phyloP scores from a whole-genome alignment of 306 rosid genomes.

The Inga leiocalycina region DNA sequence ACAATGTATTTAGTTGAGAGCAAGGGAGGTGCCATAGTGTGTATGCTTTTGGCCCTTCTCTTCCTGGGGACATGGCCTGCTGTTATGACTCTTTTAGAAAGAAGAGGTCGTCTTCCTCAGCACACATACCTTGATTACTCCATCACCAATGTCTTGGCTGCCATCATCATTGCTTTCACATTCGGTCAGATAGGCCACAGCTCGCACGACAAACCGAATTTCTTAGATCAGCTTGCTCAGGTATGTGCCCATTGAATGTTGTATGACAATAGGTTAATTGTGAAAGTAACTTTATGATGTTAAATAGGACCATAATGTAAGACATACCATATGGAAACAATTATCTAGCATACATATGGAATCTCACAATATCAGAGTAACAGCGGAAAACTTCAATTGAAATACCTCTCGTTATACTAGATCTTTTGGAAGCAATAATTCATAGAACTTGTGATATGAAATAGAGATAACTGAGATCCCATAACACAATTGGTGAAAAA shows the following conservation, averaged over 20 bases:
- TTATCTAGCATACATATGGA: no score
- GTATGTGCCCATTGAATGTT: constrained; percentile 32
- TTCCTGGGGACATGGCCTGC: constrained; percentile 97
- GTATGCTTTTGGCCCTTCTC: constrained; percentile 74
- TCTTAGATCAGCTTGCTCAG: constrained; percentile 74
- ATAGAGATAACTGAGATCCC: no score
- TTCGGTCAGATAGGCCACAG: constrained; percentile 71
- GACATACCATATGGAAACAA: no score
- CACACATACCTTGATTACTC: constrained; percentile 93
- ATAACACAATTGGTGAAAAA: no score
- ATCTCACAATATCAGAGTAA: no score
- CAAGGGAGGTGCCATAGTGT: constrained; percentile 82
- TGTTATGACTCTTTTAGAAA: constrained; percentile 67
- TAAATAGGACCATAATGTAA: not conserved
- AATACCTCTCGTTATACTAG: no score
- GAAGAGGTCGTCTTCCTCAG: constrained; percentile 95
- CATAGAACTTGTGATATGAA: no score
- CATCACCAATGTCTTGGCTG: constrained; percentile 78
- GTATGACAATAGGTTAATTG: not conserved
- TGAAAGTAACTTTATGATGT: not conserved
- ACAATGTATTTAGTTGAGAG: constrained; percentile 81
- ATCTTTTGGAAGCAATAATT: no score
- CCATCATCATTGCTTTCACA: constrained; percentile 81
- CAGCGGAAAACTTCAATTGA: no score
- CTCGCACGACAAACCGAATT: constrained; percentile 52